Base-by-base conservation (phyloP, 805 yeast genomes). In the Candida silvatica region DNA sequence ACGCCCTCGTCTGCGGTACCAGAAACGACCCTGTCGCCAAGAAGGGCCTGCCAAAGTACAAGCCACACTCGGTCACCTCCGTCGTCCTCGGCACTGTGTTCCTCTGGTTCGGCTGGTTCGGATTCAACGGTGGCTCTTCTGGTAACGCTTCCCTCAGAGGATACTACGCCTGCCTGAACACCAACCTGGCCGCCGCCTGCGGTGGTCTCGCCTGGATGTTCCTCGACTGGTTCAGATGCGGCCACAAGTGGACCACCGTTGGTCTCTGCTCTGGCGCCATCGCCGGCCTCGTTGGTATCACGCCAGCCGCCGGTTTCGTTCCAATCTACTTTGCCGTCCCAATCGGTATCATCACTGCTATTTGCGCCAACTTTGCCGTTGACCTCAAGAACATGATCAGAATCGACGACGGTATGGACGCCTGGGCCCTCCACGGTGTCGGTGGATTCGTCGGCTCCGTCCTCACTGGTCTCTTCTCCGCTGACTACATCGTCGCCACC, bases 71-170 rank as follows among this genome's bases (percentile, higher is more conserved):
- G 17, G 95, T 90, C 26, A 74, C 94, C 6, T 74, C 87, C 31
- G 85, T 87, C 39, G 96, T 88, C 14, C 63, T 92, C 39, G 98
- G 98, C 37, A 87, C 97, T 16, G 80, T 85, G 9, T 83, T 92
- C 67, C 72, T 92, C 48, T 90, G 97, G 96, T 87, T 92, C 51
- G 98, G 97, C 25, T 92, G 98, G 98, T 87, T 87, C 53, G 97
- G 96, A 27, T 92, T 92, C 77, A 92, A 92, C 71, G 97, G 96
- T 61, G 97, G 97, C 51, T 86, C 96, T 32, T 83, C 97, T 34
- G 97, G 96, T 60, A 81, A 86, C 55, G 84, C 96, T 25, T 64
- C 90, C 42, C 77, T 92, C 57, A 80, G 97, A 64, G 88, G 96
- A 38, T 85, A 86, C 82, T 87, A 87, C 67, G 95, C 97, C 26